Percentiles rank a stretch among this genome's conserved stretches.
These are phyloP conservation scores for Naganishia liquefaciens DNA, from an alignment of 1,284 basidiomycete genomes.

Conservation along the genomic window DNA sequence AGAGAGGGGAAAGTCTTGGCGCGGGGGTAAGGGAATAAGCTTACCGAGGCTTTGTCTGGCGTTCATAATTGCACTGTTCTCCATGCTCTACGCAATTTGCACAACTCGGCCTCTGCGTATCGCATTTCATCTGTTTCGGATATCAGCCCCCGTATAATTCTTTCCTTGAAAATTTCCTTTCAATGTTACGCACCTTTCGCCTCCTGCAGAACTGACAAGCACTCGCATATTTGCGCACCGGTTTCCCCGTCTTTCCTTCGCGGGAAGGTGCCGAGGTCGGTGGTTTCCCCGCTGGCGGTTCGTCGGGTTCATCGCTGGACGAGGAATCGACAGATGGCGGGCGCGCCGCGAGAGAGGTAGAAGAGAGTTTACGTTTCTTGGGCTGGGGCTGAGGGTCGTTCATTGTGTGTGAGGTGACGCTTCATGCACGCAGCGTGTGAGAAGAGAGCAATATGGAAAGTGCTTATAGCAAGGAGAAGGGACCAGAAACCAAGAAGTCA, in stretches of 20 bases:
- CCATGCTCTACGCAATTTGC: slow-evolving; percentile 35
- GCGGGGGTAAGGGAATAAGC: neutral
- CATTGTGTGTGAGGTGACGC: neutral
- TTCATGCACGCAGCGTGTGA: too few species aligned
- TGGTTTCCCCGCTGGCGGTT: too few species aligned
- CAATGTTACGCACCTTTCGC: slow-evolving; percentile 37
- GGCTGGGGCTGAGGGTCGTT: neutral
- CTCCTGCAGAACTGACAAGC: slow-evolving; percentile 37
- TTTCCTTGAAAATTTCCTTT: neutral
- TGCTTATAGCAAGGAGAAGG: too few species aligned
- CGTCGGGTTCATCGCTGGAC: too few species aligned
- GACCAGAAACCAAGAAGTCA: too few species aligned
- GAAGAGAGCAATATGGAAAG: neutral
- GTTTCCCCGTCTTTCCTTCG: neutral
- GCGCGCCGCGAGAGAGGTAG: neutral
- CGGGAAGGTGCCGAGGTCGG: neutral
- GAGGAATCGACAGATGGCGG: neutral
- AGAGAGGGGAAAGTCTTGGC: neutral
- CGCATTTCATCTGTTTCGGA: slow-evolving; percentile 37
- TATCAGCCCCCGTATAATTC: neutral
- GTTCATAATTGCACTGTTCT: slow-evolving; percentile 31
- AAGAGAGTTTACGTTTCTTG: neutral
- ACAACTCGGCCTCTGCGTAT: slow-evolving; percentile 34
- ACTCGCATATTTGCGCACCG: slow-evolving; percentile 24
- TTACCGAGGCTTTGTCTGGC: slow-evolving; percentile 27